These are phyloP conservation scores for Podaxis pistillaris DNA, from an alignment of 768 basidiomycete genomes.

Conservation along the genomic window DNA sequence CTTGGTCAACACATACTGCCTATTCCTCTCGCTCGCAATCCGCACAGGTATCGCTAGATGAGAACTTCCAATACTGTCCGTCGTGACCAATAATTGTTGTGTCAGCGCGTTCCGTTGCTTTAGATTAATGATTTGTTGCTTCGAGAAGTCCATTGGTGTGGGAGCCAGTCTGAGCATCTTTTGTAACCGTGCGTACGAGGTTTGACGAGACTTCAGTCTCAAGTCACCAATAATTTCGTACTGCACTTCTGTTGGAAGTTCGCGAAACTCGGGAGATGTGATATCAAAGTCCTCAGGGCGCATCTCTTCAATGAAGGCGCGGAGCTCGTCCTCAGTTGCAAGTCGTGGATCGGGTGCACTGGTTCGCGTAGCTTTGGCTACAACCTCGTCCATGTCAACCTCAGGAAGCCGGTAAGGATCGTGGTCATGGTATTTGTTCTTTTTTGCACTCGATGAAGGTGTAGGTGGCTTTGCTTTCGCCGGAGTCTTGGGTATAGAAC, in stretches of 20 bases:
- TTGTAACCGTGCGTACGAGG: constrained; percentile 86
- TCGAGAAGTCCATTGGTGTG: constrained; percentile 94
- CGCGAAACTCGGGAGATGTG: constrained; percentile 83
- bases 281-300: constrained; percentile 94
- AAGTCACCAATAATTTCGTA: constrained; percentile 98
- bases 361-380: constrained; percentile 61
- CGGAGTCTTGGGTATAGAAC: constrained; percentile 53
- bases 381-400: constrained; percentile 62
- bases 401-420: constrained; percentile 95
- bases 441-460: constrained; percentile 52
- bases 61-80: constrained; percentile 89
- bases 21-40: constrained; percentile 93
- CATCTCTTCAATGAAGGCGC: constrained; percentile 93
- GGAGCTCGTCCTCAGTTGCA: constrained; percentile 94
- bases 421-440: constrained; percentile 66
- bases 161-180: constrained; percentile 79
- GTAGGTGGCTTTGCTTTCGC: constrained; percentile 31
- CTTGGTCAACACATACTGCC: constrained; percentile 92
- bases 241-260: constrained; percentile 93
- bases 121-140: constrained; percentile 90
- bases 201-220: constrained; percentile 91
- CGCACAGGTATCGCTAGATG: constrained; percentile 89
- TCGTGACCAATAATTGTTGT: constrained; percentile 89
- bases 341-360: constrained; percentile 82
- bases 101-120: constrained; percentile 88